These are phyloP conservation scores for Quercus mongolica DNA, from an alignment of 306 rosid species.

Conservation along the genomic window DNA sequence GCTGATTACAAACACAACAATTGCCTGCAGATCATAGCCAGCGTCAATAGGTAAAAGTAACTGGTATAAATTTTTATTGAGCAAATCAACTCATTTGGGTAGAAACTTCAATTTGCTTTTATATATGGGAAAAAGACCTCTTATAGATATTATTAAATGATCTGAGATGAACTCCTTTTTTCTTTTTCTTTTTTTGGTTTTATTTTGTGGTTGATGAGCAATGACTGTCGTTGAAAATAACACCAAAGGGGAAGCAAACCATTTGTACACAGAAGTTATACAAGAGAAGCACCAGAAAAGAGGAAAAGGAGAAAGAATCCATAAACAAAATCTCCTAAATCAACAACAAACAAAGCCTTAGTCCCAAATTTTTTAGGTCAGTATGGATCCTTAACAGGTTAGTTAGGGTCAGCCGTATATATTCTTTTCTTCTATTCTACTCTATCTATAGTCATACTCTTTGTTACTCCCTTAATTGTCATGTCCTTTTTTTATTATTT, in stretches of 20 bases:
- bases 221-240: background rate
- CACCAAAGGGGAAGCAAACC: background rate
- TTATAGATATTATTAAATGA: background rate
- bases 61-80: conserved; percentile 7
- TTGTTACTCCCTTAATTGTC: too few species aligned
- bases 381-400: too few species aligned
- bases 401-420: too few species aligned
- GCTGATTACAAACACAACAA: conserved; percentile 79
- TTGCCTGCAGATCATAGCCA: conserved; percentile 58
- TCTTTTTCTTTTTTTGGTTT: too few species aligned
- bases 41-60: conserved; percentile 19
- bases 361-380: too few species aligned
- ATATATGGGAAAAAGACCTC: background rate
- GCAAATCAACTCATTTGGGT: conserved; percentile 7
- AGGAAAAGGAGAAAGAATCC: background rate
- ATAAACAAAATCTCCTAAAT: background rate
- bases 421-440: too few species aligned
- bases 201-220: background rate
- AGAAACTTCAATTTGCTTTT: conserved; percentile 6
- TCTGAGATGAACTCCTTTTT: background rate
- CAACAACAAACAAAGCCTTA: background rate
- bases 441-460: too few species aligned
- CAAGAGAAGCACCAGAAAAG: background rate
- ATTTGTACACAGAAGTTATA: background rate
- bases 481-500: too few species aligned